phyloP scores from a whole-genome alignment of 331 rosid genomes.

The Telfairia occidentalis region DNA sequence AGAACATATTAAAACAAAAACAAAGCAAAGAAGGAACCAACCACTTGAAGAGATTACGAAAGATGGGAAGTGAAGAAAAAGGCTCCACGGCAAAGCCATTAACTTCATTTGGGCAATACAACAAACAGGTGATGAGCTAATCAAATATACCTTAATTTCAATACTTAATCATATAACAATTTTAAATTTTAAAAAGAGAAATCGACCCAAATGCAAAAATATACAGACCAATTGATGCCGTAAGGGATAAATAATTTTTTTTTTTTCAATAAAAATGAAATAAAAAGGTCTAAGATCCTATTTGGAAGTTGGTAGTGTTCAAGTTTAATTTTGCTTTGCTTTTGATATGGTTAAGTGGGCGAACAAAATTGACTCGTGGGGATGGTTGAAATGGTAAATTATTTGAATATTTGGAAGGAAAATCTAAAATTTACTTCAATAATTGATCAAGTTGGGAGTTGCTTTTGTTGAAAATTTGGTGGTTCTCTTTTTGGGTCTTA shows the following conservation, averaged over 20 bases:
- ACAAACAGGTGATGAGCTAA: background rate
- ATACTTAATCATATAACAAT: background rate
- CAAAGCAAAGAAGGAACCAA: background rate
- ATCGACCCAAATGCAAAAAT: background rate
- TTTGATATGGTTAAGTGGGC: background rate
- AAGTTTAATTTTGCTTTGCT: background rate
- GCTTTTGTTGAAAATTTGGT: background rate
- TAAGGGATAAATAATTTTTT: too few species aligned
- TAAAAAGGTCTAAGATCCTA: background rate
- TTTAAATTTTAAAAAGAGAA: background rate
- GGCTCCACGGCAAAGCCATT: background rate
- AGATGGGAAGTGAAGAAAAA: background rate
- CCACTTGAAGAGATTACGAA: background rate
- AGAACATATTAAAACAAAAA: background rate
- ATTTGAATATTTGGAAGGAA: background rate
- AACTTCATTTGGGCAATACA: constrained; percentile 1
- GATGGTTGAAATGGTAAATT: background rate
- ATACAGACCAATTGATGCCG: background rate
- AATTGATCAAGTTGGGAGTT: constrained; percentile 4
- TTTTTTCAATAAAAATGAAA: background rate
- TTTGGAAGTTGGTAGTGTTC: constrained; percentile 3
- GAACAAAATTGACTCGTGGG: background rate
- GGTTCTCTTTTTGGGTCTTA: background rate
- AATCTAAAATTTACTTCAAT: background rate
- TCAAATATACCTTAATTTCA: background rate